Base-by-base conservation (phyloP, 176 grass and related monocot genomes). In the Zoysia japonica region DNA sequence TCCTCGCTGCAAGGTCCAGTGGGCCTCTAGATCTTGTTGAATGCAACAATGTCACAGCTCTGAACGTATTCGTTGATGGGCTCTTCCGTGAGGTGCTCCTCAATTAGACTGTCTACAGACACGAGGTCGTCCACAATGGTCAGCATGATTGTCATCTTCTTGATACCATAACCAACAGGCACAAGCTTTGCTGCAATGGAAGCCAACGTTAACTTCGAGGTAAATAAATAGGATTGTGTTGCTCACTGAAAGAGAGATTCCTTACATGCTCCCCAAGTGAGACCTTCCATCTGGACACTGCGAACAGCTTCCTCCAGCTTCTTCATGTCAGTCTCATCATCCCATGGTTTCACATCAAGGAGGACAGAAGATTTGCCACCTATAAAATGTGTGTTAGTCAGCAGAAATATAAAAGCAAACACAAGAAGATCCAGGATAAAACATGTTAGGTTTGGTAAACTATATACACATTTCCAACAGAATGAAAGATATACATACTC, bases 301-400 rank as follows among this genome's bases (percentile, higher is more conserved):
- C 90, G 90, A 6, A 95, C 96, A 91, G 92, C 71, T 82, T 93
- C 92, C 92, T 99, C 96, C 20, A 99, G 70, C 84, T 91, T 93
- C 84, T 99, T 93, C 88, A 99, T 95, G 70, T 99, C 88, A 11
- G 96, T 99, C 36, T 99, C 96, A 70, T 99, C 96, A 78, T 99
- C 96, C 96, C 96, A 99, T 2, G 92, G 96, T 45, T 99, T 99
- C 38, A 99, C 75, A 83, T 99, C 96, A 82, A 99, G 13, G 6
- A 95, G 88, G 46, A 99, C 88, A 4, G 96, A 99, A 4, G 96
- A 99, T 75, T 99, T 99, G 5, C 96, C 96, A 76, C 90, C 96
- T 95, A 28, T 82, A 69, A 51, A 19, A 74, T 91, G 82, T 70
- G 12, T 3, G 45, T 80, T 50, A 79, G 14, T 0, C 9, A 2